Evolutionary conservation across 129 eudicot genomes (phyloP), one percentile per base, ranked within the genome.

Genomic region (Artemisia annua): DNA sequence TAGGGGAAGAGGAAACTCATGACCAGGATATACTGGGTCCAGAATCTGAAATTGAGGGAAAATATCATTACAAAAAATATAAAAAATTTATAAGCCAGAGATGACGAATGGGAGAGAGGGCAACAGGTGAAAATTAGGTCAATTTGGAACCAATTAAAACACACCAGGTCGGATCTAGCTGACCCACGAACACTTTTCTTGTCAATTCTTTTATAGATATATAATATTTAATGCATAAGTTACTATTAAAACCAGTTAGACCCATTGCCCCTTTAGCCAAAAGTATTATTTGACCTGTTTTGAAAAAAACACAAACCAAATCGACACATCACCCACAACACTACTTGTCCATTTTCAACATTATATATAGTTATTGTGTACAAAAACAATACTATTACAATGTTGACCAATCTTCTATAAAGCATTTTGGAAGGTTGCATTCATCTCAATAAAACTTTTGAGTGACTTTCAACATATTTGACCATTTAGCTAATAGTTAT

Each of bases 1-100:
- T 67, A 95, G 83, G 66, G 99, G 99, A 72, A 90, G 96, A 70
- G 97, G 99, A 77, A 95, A 91, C 85, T 90, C 94, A 17, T 88
- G 85, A 43, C 99, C 97, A 39, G 99, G 99, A 83, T 85, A 76
- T 69, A 95, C 80, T 20, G 99, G 99, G 78, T 92, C 99, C 46
- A 95, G 86, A 73, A 91, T 82, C 96, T 93, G 84, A 73, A 81
- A 64, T 64, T 76, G 17, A 75, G 14, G 0, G 12, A 49, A 61
- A 22, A 64, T 7, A 39, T 39, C 46, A 39, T 39, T 39, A 39
- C 46, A 39, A 11, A 7, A 39, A 39, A 39, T 7, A 7, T 30
- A 7, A 39, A 35, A 35, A 35, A 35, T 6, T 35, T 35, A 35
- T 35, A 7, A 39, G 46, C 46, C 1, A 8, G 46, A 39, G 46